Base-by-base conservation (phyloP, 2,329 filamentous ascomycete genomes). In the Aspergillus terreus region DNA sequence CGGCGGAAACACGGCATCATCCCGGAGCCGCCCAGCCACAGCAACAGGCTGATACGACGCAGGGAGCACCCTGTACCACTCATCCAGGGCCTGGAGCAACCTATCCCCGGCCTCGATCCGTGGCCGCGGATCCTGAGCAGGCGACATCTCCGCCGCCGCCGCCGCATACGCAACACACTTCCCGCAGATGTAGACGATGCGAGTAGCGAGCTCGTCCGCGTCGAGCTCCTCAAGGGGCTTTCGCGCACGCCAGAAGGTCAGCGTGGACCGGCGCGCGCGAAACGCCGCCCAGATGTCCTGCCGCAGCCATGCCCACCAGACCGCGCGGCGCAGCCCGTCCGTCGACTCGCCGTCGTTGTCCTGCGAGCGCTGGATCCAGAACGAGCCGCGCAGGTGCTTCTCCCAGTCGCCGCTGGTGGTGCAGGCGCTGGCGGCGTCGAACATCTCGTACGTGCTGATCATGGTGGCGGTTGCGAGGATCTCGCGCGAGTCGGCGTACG, bases 261-360 rank as follows among this genome's bases (percentile, higher is more conserved):
- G 73, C 1, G 76, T 78, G 14, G 76, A 72, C 4, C 83, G 68
- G 23, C 74, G 71, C 57, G 84, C 81, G 1, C 79, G 74, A 51
- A 84, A 84, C 0, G 82, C 82, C 1, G 81, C 82, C 82, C 82
- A 85, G 0, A 83, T 75, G 58, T 86, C 83, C 59, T 86, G 83
- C 9, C 81, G 72, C 2, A 85, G 68, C 83, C 82, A 86, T 0
- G 79, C 77, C 82, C 83, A 86, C 83, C 82, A 85, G 0, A 81
- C 79, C 0, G 81, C 78, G 56, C 79, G 76, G 40, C 78, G 72
- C 0, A 85, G 70, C 0, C 81, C 52, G n/a, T 51, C 80, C 0
- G 76, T 76, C 0, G 76, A 78, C 47, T 81, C 81, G 2, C 81
- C 82, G 48, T 85, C 76, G 47, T 82, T 82, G 46, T 82, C 75